Evolutionary conservation across 768 basidiomycete genomes (phyloP).

Genomic region (Lactarius tabidus): DNA sequence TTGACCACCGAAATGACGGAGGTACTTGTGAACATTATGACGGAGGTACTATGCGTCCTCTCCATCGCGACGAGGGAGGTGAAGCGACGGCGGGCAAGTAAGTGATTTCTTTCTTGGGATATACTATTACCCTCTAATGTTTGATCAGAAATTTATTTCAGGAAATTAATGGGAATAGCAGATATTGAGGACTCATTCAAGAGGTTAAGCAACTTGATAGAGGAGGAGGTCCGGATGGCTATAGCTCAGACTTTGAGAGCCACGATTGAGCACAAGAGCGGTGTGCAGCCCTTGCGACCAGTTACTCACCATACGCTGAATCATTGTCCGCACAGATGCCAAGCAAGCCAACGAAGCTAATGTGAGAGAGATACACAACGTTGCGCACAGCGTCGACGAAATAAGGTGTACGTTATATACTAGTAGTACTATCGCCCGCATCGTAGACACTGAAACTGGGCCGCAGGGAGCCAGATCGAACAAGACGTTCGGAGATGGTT

Average conservation of each 20-base stretch:
- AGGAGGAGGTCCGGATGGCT: background rate
- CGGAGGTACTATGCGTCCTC: conserved; percentile 2
- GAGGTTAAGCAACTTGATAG: background rate
- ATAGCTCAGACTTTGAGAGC: background rate
- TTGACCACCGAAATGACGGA: background rate
- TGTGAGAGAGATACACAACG: no score
- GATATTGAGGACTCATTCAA: background rate
- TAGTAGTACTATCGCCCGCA: background rate
- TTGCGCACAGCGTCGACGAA: background rate
- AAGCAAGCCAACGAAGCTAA: background rate
- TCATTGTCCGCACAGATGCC: background rate
- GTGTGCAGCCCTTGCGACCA: background rate
- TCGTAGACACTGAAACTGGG: background rate
- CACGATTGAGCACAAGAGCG: background rate
- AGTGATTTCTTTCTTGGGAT: background rate
- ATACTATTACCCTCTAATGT: background rate
- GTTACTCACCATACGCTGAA: background rate
- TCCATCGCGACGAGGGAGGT: conserved; percentile 7
- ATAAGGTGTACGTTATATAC: background rate
- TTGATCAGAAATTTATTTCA: background rate
- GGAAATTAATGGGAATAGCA: background rate
- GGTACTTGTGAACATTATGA: background rate
- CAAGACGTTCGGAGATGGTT: background rate
- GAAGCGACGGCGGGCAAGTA: background rate
- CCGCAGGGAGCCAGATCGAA: background rate